Base-by-base conservation (phyloP, 495 filamentous ascomycete genomes). In the Aspergillus biplanus region DNA sequence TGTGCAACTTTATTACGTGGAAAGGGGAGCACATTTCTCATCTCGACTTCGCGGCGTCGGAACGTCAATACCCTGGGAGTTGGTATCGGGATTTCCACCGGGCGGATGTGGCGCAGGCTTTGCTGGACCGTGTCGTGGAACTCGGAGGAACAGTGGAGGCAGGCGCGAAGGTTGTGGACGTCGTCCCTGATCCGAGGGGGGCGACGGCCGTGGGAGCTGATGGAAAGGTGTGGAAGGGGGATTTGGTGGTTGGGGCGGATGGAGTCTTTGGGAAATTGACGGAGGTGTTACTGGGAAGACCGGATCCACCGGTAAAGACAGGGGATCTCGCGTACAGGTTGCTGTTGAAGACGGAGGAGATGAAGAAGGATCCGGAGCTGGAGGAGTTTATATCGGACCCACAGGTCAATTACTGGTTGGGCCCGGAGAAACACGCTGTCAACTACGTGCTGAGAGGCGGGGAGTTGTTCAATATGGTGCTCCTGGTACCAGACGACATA, bases 351-450 rank as follows among this genome's bases (percentile, higher is more conserved):
- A 80, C 83, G 5, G 34, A 71, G 50, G 71, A 78, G 62, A 75
- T 77, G 74, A 57, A 57, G 0, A 77, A 82, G 49, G 81, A 87
- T 61, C 75, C 74, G n/a, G 77, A 82, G 78, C 83, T 76, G 72
- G 78, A n/a, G 73, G 80, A 54, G 52, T 88, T 71, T 60, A 72
- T 68, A 49, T 76, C 39, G 73, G 82, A 85, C 18, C 83, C 87
- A 0, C 80, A 82, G 15, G 87, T 91, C 13, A 82, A 90, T 62
- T 88, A 90, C 66, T 92, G 90, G 90, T 69, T 90, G 33, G 89
- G 89, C 1, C 87, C 88, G 1, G 78, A 82, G 59, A 73, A 79
- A 0, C 87, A 90, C 71, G 86, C 81, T 71, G 87, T 90, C 0
- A 87, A 84, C 46, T 90, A 90, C 64, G 83, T 85, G 0, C 71